These are phyloP conservation scores for Microsporum ferrugineum DNA, from an alignment of 2,329 filamentous ascomycete genomes.

Conservation along the genomic window DNA sequence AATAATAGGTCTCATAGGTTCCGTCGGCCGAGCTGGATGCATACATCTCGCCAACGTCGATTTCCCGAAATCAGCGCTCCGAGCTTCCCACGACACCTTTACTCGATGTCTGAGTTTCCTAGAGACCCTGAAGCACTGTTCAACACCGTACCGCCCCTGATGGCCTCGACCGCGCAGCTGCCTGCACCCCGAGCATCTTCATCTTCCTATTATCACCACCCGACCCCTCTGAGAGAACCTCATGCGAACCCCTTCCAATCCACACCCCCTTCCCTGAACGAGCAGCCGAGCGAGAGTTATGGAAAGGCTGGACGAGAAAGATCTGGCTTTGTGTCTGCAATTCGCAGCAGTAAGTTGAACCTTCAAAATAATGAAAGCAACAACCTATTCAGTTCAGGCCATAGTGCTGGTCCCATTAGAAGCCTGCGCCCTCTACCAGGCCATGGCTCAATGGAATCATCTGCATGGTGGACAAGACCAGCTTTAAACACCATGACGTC, in stretches of 20 bases:
- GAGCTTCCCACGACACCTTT: neutral
- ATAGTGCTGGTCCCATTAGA: neutral
- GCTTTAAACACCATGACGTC: neutral
- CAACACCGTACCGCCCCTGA: slow-evolving; percentile 5
- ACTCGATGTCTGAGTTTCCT: slow-evolving; percentile 1
- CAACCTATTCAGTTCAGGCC: neutral
- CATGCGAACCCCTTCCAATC: slow-evolving; percentile 14
- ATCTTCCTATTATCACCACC: slow-evolving; percentile 12
- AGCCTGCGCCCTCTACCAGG: neutral
- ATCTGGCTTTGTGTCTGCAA: slow-evolving; percentile 4
- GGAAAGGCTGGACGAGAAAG: neutral
- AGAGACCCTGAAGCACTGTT: neutral
- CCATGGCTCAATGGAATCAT: neutral
- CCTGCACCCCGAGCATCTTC: slow-evolving; percentile 9
- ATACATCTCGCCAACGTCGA: neutral
- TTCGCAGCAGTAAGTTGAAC: slow-evolving; percentile 14
- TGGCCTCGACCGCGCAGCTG: slow-evolving; percentile 10
- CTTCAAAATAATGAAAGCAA: slow-evolving; percentile 1
- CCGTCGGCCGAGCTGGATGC: neutral
- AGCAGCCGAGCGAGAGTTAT: slow-evolving; percentile 2
- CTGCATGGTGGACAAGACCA: slow-evolving; percentile 2
- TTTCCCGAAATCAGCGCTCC: neutral
- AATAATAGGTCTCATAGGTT: neutral
- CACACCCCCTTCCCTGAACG: slow-evolving; percentile 11
- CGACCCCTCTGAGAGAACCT: slow-evolving; percentile 10